Evolutionary conservation across 139 green algal species (phyloP).

Genomic region (Desmodesmus armatus): DNA sequence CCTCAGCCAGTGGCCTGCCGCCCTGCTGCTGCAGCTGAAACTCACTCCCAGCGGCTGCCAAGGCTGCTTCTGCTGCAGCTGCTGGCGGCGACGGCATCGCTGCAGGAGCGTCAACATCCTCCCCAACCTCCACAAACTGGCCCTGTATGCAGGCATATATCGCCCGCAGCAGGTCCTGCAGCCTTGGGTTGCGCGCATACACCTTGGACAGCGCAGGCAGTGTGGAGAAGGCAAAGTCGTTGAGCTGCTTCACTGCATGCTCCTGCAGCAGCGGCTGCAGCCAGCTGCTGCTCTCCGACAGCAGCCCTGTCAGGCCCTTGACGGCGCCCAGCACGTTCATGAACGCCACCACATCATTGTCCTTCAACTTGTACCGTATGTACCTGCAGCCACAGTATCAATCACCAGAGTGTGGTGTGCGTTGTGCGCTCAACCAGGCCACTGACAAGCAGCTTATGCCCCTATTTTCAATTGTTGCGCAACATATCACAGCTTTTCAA

Average conservation of each 20-base stretch:
- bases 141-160: conserved; percentile 37
- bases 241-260: conserved; percentile 25
- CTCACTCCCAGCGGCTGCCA: too few relatives aligned
- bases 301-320: conserved; percentile 21
- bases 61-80: background rate
- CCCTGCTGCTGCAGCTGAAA: too few relatives aligned
- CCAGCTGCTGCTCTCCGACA: conserved; percentile 37
- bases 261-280: conserved; percentile 30
- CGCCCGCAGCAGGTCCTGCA: conserved; percentile 15
- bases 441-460: too few relatives aligned
- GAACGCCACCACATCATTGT: conserved; percentile 24
- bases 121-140: conserved; percentile 10
- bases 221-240: background rate
- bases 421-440: background rate
- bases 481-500: too few relatives aligned
- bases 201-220: conserved; percentile 18
- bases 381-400: background rate
- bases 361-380: background rate
- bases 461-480: too few relatives aligned
- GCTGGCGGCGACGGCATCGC: background rate
- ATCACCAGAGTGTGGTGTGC: background rate
- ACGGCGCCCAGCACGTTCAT: background rate
- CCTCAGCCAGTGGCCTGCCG: conserved; percentile 23
- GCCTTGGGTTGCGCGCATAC: background rate
- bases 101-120: background rate